Percentiles rank a stretch among this genome's conserved stretches.
Evolutionary conservation across 306 rosid genomes (phyloP).

Genomic region (Fragaria nilgerrensis): DNA sequence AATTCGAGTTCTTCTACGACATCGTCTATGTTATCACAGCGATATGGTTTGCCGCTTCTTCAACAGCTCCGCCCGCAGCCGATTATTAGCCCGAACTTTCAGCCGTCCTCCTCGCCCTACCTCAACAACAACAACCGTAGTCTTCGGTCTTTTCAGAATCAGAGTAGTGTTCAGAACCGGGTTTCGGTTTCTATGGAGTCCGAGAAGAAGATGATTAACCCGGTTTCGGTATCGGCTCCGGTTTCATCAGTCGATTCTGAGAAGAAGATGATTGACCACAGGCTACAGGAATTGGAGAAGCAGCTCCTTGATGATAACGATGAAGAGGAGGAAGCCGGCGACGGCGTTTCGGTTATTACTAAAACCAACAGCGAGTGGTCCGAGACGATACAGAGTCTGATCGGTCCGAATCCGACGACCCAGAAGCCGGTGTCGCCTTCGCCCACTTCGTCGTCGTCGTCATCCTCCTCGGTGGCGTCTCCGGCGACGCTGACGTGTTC

Average conservation of each 20-base stretch:
- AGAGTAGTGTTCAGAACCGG: conserved; percentile 25
- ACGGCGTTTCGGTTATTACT: conserved; percentile 61
- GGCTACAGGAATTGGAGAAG: conserved; percentile 74
- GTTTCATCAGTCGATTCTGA: conserved; percentile 32
- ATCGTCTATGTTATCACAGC: conserved; percentile 16
- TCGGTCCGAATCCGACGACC: conserved; percentile 30
- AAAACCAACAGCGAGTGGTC: conserved; percentile 60
- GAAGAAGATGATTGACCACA: conserved; percentile 56
- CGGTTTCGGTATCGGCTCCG: not conserved
- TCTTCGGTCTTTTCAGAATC: not conserved
- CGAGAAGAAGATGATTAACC: conserved; percentile 47
- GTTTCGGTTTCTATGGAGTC: conserved; percentile 26
- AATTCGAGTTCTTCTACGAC: conserved; percentile 16
- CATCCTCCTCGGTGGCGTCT: conserved; percentile 56
- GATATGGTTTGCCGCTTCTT: conserved; percentile 41
- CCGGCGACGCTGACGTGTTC: conserved; percentile 43
- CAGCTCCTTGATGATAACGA: conserved; percentile 80
- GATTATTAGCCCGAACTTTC: conserved; percentile 10
- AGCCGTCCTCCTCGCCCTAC: not conserved
- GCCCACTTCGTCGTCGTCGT: conserved; percentile 67
- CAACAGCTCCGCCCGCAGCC: conserved; percentile 59
- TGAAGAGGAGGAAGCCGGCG: conserved; percentile 52
- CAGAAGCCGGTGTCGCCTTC: conserved; percentile 65
- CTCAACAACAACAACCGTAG: not conserved
- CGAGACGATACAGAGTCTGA: conserved; percentile 72